Evolutionary conservation across 495 filamentous ascomycete species (phyloP).

Genomic region (Penicillium malachiteum): DNA sequence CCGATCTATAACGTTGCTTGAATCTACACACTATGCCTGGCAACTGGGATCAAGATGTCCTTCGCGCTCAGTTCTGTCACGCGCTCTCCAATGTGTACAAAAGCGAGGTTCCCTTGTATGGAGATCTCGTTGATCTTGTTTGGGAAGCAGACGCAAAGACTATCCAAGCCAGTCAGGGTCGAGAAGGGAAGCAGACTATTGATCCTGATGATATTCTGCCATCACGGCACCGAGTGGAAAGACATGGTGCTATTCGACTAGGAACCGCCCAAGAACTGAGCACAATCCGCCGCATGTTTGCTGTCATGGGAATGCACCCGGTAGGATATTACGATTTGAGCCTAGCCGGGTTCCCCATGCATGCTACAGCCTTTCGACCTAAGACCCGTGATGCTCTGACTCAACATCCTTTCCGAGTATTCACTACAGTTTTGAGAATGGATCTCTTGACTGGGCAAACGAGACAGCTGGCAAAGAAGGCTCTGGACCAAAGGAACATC

Average conservation of each 20-base stretch:
- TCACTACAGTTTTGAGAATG: constrained; percentile 40
- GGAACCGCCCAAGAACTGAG: constrained; percentile 38
- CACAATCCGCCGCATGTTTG: constrained; percentile 40
- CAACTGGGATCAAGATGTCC: constrained; percentile 9
- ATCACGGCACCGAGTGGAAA: constrained; percentile 34
- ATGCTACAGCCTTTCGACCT: constrained; percentile 44
- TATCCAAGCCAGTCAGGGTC: constrained; percentile 15
- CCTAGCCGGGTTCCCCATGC: constrained; percentile 42
- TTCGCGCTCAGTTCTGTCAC: constrained; percentile 34
- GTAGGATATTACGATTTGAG: constrained; percentile 47
- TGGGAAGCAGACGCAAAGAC: constrained; percentile 28
- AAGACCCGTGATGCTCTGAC: constrained; percentile 23
- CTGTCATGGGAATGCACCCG: constrained; percentile 41
- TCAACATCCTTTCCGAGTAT: constrained; percentile 42
- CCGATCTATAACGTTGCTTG: too few relatives aligned
- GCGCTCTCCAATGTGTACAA: constrained; percentile 44
- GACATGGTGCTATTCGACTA: constrained; percentile 46
- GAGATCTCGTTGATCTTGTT: constrained; percentile 35
- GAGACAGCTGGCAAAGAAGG: constrained; percentile 20
- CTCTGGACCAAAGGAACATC: constrained; percentile 33
- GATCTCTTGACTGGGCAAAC: constrained; percentile 34
- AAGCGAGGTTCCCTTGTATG: constrained; percentile 41
- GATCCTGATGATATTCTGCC: constrained; percentile 29
- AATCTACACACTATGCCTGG: too few relatives aligned
- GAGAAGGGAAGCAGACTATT: constrained; percentile 2